Percentiles rank a stretch among this genome's conserved stretches.
Conservation (phyloP, 2,329 filamentous ascomycete genomes). For the Penicillium palitans region DNA sequence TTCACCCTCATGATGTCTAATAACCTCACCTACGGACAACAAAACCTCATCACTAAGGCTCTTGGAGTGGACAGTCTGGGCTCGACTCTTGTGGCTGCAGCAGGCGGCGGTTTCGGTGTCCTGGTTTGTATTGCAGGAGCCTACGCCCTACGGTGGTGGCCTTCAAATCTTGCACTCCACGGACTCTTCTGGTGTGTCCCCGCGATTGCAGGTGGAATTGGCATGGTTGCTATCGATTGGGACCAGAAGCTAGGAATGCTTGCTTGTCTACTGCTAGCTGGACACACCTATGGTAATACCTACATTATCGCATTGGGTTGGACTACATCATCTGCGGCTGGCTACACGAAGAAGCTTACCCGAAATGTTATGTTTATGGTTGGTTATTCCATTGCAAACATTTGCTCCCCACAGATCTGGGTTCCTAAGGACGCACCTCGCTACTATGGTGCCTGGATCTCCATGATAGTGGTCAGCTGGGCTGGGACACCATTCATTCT, state of each 20-base stretch:
- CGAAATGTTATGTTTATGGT: conserved; percentile 35
- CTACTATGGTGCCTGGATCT: conserved; percentile 37
- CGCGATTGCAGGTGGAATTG: conserved; percentile 28
- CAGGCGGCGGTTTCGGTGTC: conserved; percentile 40
- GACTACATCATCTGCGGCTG: conserved; percentile 38
- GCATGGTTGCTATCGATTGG: conserved; percentile 36
- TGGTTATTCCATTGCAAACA: conserved; percentile 25
- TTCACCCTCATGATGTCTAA: conserved; percentile 34
- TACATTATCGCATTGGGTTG: conserved; percentile 42
- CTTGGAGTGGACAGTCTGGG: conserved; percentile 42
- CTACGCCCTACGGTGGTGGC: conserved; percentile 32
- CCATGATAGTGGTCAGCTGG: conserved; percentile 38
- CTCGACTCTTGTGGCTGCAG: conserved; percentile 44
- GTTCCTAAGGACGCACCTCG: conserved; percentile 29
- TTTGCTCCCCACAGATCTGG: conserved; percentile 36
- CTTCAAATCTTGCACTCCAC: conserved; percentile 35
- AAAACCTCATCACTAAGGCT: conserved; percentile 39
- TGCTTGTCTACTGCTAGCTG: conserved; percentile 34
- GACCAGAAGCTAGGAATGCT: conserved; percentile 31
- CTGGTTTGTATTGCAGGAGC: conserved; percentile 36
- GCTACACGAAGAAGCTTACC: conserved; percentile 35
- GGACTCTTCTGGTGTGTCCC: conserved; percentile 35
- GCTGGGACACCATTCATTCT: conserved; percentile 38
- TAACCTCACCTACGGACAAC: conserved; percentile 43
- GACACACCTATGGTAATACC: conserved; percentile 35